A percentile compares a stretch with the other conserved stretches of the same genome.
phyloP scores from a whole-genome alignment of 192 early-diverging fungal species.

The Coemansia aciculifera region DNA sequence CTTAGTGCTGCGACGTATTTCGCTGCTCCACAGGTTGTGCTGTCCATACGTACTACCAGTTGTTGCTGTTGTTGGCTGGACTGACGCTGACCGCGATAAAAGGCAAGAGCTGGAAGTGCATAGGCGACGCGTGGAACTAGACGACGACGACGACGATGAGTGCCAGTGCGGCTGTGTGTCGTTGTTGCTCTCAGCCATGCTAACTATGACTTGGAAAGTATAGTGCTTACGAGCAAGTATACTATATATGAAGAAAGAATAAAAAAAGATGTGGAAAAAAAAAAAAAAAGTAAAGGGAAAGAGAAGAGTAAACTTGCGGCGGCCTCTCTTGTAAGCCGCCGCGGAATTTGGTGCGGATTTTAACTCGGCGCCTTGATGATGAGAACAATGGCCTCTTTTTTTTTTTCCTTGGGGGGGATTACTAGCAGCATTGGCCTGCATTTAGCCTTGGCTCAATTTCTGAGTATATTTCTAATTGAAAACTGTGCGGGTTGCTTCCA shows the following conservation, averaged over 20 bases:
- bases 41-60: background rate
- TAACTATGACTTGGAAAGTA: background rate
- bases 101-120: background rate
- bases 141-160: background rate
- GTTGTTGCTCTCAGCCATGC: background rate
- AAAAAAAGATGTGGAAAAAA: background rate
- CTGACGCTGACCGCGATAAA: background rate
- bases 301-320: no score
- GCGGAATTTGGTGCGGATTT: constrained; percentile 10
- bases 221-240: background rate
- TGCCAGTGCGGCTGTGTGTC: constrained; percentile 7
- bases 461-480: constrained; percentile 14
- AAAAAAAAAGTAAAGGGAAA: background rate
- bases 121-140: background rate
- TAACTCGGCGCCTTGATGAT: background rate
- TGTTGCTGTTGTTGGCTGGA: background rate
- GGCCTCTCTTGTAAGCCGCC: no score
- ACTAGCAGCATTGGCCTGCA: background rate
- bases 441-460: background rate
- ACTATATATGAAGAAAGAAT: background rate
- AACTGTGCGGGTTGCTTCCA: constrained; percentile 28
- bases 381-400: background rate
- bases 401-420: background rate
- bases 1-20: background rate
- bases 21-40: constrained; percentile 1